phyloP scores from a whole-genome alignment of 164 flowering plant species.

The Vitis labrusca region DNA sequence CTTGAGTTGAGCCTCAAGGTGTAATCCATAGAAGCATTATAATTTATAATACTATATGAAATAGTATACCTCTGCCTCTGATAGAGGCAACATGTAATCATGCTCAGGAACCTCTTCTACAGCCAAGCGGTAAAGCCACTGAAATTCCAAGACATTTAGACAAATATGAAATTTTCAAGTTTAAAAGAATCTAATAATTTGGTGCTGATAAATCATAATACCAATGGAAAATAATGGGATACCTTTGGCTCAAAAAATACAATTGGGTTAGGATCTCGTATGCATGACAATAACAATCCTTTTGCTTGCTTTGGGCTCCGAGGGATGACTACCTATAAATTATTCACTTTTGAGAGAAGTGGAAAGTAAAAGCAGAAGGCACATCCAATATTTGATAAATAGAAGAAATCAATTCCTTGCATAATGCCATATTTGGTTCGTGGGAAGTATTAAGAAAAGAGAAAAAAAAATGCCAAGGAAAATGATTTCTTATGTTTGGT shows the following conservation, averaged over 20 bases:
- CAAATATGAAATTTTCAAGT: neutral
- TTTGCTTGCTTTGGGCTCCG: slow-evolving; percentile 94
- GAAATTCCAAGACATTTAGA: slow-evolving; percentile 24
- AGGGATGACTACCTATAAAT: slow-evolving; percentile 83
- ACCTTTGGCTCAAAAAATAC: slow-evolving; percentile 98
- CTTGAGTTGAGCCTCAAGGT: too few species aligned
- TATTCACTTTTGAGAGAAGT: neutral
- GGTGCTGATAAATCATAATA: neutral
- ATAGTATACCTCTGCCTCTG: slow-evolving; percentile 83
- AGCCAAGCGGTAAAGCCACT: slow-evolving; percentile 95
- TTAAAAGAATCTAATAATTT: neutral
- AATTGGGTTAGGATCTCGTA: slow-evolving; percentile 92
- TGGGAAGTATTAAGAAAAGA: too few species aligned
- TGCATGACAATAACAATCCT: slow-evolving; percentile 79
- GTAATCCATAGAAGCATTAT: too few species aligned
- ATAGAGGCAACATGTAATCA: slow-evolving; percentile 91
- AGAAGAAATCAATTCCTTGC: too few species aligned
- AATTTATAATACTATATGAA: neutral
- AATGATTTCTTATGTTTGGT: too few species aligned
- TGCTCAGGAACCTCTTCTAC: slow-evolving; percentile 94
- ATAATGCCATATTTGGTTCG: too few species aligned
- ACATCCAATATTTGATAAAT: too few species aligned
- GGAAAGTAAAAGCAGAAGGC: neutral
- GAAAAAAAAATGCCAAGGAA: too few species aligned
- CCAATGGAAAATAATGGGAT: neutral